Percentiles rank a stretch among this genome's conserved stretches.
phyloP scores from a whole-genome alignment of 306 rosid genomes.

The Vachellia collinsii region DNA sequence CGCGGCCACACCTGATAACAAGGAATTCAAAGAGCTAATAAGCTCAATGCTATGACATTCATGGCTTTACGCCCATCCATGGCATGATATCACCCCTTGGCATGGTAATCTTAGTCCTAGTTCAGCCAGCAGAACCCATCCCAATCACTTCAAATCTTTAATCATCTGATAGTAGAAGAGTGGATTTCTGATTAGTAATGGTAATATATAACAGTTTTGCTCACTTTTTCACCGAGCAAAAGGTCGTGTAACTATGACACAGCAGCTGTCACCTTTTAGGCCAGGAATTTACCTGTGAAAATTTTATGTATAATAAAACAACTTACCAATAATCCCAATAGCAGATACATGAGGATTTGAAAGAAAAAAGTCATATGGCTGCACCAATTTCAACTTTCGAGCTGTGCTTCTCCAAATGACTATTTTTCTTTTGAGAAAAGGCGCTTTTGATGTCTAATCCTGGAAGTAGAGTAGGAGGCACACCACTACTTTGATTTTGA shows the following conservation, averaged over 20 bases:
- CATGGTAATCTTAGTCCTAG: background rate
- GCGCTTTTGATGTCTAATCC: slow-evolving; percentile 78
- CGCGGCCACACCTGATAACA: too few relatives aligned
- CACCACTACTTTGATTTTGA: slow-evolving; percentile 37
- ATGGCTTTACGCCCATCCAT: too few relatives aligned
- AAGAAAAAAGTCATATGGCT: slow-evolving; percentile 81
- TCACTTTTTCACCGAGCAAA: slow-evolving; percentile 27
- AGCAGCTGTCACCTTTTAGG: background rate
- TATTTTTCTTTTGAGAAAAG: slow-evolving; percentile 59
- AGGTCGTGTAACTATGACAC: slow-evolving; percentile 2
- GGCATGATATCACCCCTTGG: background rate
- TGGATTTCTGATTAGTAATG: background rate
- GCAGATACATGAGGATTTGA: slow-evolving; percentile 73
- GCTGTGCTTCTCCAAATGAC: slow-evolving; percentile 75
- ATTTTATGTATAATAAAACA: slow-evolving; percentile 16
- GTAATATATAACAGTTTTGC: slow-evolving; percentile 17
- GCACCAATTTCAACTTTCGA: slow-evolving; percentile 65
- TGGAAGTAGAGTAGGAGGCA: slow-evolving; percentile 69
- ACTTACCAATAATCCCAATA: slow-evolving; percentile 76
- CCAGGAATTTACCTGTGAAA: slow-evolving; percentile 14
- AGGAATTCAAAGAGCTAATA: too few relatives aligned
- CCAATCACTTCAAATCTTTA: slow-evolving; percentile 16
- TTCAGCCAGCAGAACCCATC: background rate
- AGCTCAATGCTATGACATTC: too few relatives aligned
- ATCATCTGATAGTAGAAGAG: background rate